A percentile compares a stretch with the other conserved stretches of the same genome.
Conservation (phyloP, 2,329 filamentous ascomycete genomes). For the Aspergillus unguis region DNA sequence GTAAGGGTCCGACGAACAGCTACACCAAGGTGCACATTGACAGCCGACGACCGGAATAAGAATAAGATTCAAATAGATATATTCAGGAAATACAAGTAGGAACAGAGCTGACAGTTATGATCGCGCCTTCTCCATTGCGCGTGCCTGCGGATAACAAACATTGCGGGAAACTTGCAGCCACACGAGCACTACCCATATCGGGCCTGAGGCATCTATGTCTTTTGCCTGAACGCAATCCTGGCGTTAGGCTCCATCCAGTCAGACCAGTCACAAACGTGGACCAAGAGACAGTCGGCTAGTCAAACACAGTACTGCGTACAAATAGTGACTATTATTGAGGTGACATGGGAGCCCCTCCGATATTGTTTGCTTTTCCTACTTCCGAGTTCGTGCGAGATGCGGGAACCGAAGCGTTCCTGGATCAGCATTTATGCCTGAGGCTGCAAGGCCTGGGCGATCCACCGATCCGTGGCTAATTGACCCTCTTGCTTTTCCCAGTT, state of each 20-base stretch:
- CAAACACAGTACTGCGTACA: no score
- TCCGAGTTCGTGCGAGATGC: conserved; percentile 2
- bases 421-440: conserved; percentile 12
- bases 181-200: neutral
- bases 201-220: neutral
- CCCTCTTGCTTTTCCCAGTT: neutral
- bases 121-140: neutral
- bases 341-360: neutral
- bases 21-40: neutral
- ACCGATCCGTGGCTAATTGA: conserved; percentile 7
- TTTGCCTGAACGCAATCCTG: no score
- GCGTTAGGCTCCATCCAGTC: neutral
- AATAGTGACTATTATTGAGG: no score
- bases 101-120: neutral
- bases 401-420: conserved; percentile 19
- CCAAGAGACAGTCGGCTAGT: neutral
- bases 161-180: neutral
- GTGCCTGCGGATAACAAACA: neutral
- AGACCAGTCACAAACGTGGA: neutral
- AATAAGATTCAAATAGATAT: neutral
- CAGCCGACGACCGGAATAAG: neutral
- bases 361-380: conserved; percentile 4
- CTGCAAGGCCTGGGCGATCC: conserved; percentile 18
- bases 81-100: neutral
- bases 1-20: neutral